phyloP scores from a whole-genome alignment of 306 rosid genomes.

The Lupinus albus region DNA sequence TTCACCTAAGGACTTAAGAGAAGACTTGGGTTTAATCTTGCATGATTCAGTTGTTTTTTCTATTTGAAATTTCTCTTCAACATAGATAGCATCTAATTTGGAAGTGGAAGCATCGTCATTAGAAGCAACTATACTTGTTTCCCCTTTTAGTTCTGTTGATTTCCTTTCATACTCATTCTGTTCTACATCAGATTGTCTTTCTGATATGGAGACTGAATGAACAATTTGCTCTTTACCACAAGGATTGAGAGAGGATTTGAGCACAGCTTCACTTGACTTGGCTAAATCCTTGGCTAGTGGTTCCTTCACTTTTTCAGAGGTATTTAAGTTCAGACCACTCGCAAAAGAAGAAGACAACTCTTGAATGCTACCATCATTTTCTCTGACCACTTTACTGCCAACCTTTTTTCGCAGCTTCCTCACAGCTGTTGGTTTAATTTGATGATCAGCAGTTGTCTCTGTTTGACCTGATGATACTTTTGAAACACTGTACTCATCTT shows the following conservation, averaged over 20 bases:
- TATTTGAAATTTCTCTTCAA: slow-evolving; percentile 40
- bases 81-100: slow-evolving; percentile 38
- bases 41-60: slow-evolving; percentile 48
- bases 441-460: slow-evolving; percentile 41
- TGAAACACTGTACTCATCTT: slow-evolving; percentile 58
- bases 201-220: slow-evolving; percentile 39
- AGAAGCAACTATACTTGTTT: slow-evolving; percentile 39
- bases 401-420: slow-evolving; percentile 36
- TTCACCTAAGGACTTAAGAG: slow-evolving; percentile 61
- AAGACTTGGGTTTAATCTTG: slow-evolving; percentile 52
- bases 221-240: slow-evolving; percentile 44
- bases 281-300: slow-evolving; percentile 34
- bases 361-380: slow-evolving; percentile 37
- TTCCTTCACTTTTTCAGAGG: slow-evolving; percentile 38
- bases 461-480: slow-evolving; percentile 39
- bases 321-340: slow-evolving; percentile 36
- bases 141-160: slow-evolving; percentile 40
- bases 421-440: slow-evolving; percentile 42
- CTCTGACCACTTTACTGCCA: slow-evolving; percentile 29
- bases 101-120: slow-evolving; percentile 41
- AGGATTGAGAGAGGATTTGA: slow-evolving; percentile 51
- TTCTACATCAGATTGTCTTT: slow-evolving; percentile 41
- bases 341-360: slow-evolving; percentile 58
- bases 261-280: slow-evolving; percentile 41
- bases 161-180: slow-evolving; percentile 45